Conservation (phyloP, 768 basidiomycete species). For the Floccularia luteovirens region DNA sequence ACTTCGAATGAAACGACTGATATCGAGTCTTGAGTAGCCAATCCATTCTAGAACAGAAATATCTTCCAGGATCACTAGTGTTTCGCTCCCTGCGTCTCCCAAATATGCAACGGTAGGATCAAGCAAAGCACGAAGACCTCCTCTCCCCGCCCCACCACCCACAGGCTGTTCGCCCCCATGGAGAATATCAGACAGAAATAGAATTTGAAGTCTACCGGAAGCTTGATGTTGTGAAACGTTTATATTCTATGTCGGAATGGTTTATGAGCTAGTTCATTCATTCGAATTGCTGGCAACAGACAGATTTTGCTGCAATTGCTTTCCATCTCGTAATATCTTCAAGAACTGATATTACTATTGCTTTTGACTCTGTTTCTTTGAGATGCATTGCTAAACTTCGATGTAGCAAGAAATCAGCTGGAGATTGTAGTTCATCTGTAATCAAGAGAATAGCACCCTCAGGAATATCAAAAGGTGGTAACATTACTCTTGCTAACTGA, state of each 20-base stretch:
- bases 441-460: constrained; percentile 50
- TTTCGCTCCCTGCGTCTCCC: constrained; percentile 6
- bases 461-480: constrained; percentile 47
- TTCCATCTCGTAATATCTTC: constrained; percentile 55
- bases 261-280: background rate
- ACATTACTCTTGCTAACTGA: constrained; percentile 21
- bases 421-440: constrained; percentile 63
- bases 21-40: constrained; percentile 42
- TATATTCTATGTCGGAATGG: constrained; percentile 21
- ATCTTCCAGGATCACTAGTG: constrained; percentile 65
- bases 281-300: constrained; percentile 22
- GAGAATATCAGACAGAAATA: constrained; percentile 32
- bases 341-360: constrained; percentile 51
- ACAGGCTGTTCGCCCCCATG: too few species aligned
- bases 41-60: constrained; percentile 66
- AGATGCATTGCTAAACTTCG: constrained; percentile 41
- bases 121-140: constrained; percentile 24
- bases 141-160: constrained; percentile 9
- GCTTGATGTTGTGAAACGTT: constrained; percentile 26
- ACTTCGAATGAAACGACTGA: constrained; percentile 54
- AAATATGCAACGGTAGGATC: constrained; percentile 25
- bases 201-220: constrained; percentile 37
- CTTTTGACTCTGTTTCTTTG: constrained; percentile 31
- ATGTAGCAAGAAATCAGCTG: constrained; percentile 70
- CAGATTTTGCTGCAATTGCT: constrained; percentile 54